These are phyloP conservation scores for Calocybe gambosa DNA, from an alignment of 1,284 basidiomycete species.

Conservation along the genomic window DNA sequence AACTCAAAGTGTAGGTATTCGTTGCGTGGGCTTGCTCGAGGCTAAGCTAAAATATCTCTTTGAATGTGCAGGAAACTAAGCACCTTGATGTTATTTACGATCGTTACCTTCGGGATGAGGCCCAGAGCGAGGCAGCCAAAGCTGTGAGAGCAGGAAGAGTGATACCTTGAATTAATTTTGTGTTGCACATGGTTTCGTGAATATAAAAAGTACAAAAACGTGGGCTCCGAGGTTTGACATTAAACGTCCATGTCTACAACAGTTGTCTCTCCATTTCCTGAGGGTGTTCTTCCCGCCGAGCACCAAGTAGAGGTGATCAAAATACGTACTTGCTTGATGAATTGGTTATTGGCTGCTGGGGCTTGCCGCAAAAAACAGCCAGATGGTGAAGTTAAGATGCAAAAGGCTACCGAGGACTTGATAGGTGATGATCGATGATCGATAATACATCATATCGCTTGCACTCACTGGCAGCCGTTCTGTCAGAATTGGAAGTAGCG, in stretches of 20 bases:
- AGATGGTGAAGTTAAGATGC: constrained; percentile 10
- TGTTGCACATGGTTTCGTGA: too few relatives aligned
- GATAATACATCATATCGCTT: not conserved
- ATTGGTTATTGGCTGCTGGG: constrained; percentile 13
- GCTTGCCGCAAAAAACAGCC: constrained; percentile 11
- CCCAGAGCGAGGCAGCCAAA: constrained; percentile 56
- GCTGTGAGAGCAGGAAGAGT: constrained; percentile 44
- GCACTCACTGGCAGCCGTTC: not conserved
- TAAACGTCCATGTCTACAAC: not conserved
- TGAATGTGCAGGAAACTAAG: constrained; percentile 34
- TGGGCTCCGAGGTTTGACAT: not conserved
- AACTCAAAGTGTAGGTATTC: constrained; percentile 43
- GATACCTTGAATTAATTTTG: constrained; percentile 32
- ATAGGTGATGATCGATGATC: constrained; percentile 8
- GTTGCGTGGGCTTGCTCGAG: not conserved
- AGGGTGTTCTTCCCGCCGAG: constrained; percentile 12
- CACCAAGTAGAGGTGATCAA: constrained; percentile 14
- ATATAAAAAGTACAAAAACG: too few relatives aligned
- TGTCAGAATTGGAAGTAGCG: constrained; percentile 14
- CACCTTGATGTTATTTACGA: constrained; percentile 47
- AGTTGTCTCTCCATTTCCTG: constrained; percentile 12
- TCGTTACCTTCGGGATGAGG: constrained; percentile 50
- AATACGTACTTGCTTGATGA: constrained; percentile 15
- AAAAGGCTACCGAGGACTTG: constrained; percentile 14
- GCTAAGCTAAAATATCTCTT: not conserved